A percentile compares a stretch with the other conserved stretches of the same genome.
Evolutionary conservation across 2,329 filamentous ascomycete genomes (phyloP).

Genomic region (Aspergillus tamarii): DNA sequence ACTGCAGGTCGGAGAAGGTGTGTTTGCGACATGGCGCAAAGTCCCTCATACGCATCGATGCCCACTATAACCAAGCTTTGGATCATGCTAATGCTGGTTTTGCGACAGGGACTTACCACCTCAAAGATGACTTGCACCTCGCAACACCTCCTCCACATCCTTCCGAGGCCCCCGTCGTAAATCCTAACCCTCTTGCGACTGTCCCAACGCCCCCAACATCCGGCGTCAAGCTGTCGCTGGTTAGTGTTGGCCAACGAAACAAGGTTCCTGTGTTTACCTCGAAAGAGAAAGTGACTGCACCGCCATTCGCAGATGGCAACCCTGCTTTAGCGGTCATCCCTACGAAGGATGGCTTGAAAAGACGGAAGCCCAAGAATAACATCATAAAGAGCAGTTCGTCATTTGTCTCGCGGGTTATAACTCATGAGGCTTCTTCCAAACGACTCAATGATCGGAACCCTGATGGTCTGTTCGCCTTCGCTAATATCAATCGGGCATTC

Average conservation of each 20-base stretch:
- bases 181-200: slow-evolving; percentile 89
- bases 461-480: slow-evolving; percentile 86
- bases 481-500: slow-evolving; percentile 92
- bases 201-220: slow-evolving; percentile 79
- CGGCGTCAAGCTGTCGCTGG: slow-evolving; percentile 81
- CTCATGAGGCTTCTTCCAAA: slow-evolving; percentile 79
- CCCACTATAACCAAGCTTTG: background rate
- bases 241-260: slow-evolving; percentile 68
- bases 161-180: slow-evolving; percentile 83
- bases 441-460: slow-evolving; percentile 75
- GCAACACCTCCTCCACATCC: slow-evolving; percentile 95
- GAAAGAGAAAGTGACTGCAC: slow-evolving; percentile 51
- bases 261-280: slow-evolving; percentile 50
- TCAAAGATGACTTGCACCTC: slow-evolving; percentile 88
- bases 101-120: slow-evolving; percentile 76
- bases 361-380: slow-evolving; percentile 94
- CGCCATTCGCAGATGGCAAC: slow-evolving; percentile 86
- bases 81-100: slow-evolving; percentile 26
- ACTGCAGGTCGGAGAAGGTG: slow-evolving; percentile 91
- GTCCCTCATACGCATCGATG: background rate
- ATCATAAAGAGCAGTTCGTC: slow-evolving; percentile 98
- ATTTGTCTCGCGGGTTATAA: slow-evolving; percentile 94
- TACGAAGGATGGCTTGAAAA: slow-evolving; percentile 71
- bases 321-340: slow-evolving; percentile 66
- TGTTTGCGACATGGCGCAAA: slow-evolving; percentile 18